Conservation (phyloP, 78 protist species). For the Mantamonas sphyraenae region DNA sequence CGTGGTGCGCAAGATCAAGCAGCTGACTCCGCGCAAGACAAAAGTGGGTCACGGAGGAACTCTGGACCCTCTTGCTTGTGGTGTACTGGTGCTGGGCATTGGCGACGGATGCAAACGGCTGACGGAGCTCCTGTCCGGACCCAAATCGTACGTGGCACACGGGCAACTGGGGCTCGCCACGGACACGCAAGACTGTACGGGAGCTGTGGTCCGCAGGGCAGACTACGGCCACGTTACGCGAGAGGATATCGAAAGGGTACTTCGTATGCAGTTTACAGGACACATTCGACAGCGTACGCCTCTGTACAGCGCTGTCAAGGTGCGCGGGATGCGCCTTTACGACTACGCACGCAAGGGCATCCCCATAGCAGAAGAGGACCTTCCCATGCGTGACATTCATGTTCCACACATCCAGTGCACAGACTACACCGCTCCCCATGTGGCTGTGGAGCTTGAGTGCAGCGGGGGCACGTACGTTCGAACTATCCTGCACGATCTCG, state of each 20-base stretch:
- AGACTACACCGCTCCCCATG: neutral
- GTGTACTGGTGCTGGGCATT: neutral
- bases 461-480: neutral
- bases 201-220: neutral
- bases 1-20: neutral
- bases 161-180: neutral
- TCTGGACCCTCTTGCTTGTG: constrained; percentile 2
- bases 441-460: neutral
- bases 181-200: constrained; percentile 4
- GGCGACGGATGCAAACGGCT: neutral
- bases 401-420: neutral
- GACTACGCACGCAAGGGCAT: constrained; percentile 7
- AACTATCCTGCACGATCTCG: neutral
- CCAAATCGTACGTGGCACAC: neutral
- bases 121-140: neutral
- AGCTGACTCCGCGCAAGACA: neutral
- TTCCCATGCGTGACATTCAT: neutral
- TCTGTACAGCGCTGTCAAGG: neutral
- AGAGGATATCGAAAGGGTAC: neutral
- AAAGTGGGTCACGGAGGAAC: constrained; percentile 16
- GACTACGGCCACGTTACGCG: neutral
- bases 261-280: no score
- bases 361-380: neutral
- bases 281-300: neutral
- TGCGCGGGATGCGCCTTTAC: neutral